Evolutionary conservation across 2,329 filamentous ascomycete species (phyloP).

Genomic region (Hymenoscyphus albidus): DNA sequence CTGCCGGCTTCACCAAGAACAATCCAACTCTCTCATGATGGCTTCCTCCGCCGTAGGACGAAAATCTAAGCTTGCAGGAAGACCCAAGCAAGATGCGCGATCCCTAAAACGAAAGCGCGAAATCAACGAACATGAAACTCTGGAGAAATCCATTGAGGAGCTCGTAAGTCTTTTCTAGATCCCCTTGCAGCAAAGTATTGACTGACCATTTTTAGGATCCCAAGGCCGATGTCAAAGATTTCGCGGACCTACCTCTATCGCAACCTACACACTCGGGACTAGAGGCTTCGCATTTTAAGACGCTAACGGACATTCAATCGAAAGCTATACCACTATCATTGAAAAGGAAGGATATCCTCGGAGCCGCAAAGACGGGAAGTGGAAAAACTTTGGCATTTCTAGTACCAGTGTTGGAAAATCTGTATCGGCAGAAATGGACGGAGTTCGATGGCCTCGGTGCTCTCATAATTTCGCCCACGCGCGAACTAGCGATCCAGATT

Average conservation of each 20-base stretch:
- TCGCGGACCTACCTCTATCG: constrained; percentile 83
- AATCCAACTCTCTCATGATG: constrained; percentile 23
- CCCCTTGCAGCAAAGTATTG: neutral
- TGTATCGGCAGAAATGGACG: constrained; percentile 86
- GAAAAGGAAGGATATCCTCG: constrained; percentile 82
- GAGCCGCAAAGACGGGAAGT: constrained; percentile 91
- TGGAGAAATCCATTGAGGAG: constrained; percentile 32
- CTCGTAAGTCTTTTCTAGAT: constrained; percentile 27
- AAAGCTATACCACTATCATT: constrained; percentile 85
- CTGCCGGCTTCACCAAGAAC: constrained; percentile 12
- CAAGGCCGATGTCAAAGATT: constrained; percentile 51
- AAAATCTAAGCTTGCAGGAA: constrained; percentile 22
- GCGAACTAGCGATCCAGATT: constrained; percentile 93
- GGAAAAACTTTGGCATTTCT: constrained; percentile 95
- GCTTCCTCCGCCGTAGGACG: constrained; percentile 23
- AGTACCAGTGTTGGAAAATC: constrained; percentile 84
- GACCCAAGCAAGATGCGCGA: constrained; percentile 23
- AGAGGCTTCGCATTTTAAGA: constrained; percentile 81
- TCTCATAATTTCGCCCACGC: constrained; percentile 87
- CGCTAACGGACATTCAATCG: constrained; percentile 85
- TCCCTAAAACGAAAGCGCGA: constrained; percentile 35
- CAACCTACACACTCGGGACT: constrained; percentile 74
- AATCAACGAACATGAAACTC: constrained; percentile 31
- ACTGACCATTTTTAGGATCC: constrained; percentile 29
- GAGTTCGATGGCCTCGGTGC: constrained; percentile 89